Evolutionary conservation across 225 moss, liverwort and hornwort genomes (phyloP), one percentile per base, ranked within the genome.

Genomic region (Takakia lepidozioides): DNA sequence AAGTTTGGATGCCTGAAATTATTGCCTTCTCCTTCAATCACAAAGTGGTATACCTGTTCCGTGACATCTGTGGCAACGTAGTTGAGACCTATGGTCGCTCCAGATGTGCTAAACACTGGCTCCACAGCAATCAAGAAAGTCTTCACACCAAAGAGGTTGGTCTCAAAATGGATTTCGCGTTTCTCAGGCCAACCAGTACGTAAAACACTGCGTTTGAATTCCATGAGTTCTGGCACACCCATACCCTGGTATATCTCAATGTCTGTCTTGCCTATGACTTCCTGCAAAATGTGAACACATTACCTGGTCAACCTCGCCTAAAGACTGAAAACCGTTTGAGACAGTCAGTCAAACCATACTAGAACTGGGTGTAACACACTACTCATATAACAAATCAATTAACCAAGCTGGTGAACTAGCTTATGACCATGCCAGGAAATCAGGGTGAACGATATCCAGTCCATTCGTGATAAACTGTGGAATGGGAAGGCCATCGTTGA

Each of bases 211-310:
- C 68, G 75, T 59, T 87, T 87, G 16, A 80, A 61, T 35, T 76
- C 74, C 76, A 83, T 80, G 19, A 54, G 54, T 46, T 87, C 86
- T 23, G 62, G 45, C 7, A 79, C 73, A 42, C 86, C 86, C 43
- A 42, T 17, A 18, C 86, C 86, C 29, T 61, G 61, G 47, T 47
- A 67, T 52, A 87, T 87, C 21, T 87, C 80, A 25, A 28, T 27
- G 69, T 87, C 86, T 51, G 80, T 83, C 69, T 80, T 87, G 27
- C 86, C 86, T 43, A 87, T 64, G n/a, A 87, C 67, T 46, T 70
- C 83, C 86, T 87, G 58, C n/a, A n/a, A n/a, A n/a, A n/a, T n/a
- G n/a, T n/a, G n/a, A n/a, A n/a, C n/a, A n/a, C n/a, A n/a, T n/a
- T n/a, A n/a, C n/a, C n/a, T n/a, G n/a, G n/a, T n/a, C n/a, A n/a